These are phyloP conservation scores for Cryphonectria parasitica DNA, from an alignment of 2,329 filamentous ascomycete genomes.

Conservation along the genomic window DNA sequence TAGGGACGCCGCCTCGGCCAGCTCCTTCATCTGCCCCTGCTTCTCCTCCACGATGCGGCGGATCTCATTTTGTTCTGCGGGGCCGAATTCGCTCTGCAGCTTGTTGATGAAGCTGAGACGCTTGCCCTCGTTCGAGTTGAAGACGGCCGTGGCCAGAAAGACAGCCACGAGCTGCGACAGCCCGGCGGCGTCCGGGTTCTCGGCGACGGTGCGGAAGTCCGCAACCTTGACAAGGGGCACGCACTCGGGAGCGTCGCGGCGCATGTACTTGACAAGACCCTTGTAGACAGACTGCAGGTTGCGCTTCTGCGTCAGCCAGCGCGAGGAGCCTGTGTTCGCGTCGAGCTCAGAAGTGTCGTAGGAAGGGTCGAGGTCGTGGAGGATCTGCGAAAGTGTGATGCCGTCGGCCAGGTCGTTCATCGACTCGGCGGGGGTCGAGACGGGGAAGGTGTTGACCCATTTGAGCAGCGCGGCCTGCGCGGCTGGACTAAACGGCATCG, in stretches of 20 bases:
- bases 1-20: conserved; percentile 32
- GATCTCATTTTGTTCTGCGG: conserved; percentile 49
- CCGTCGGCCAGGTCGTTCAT: conserved; percentile 58
- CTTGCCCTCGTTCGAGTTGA: conserved; percentile 37
- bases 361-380: conserved; percentile 60
- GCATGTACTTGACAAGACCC: conserved; percentile 75
- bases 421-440: conserved; percentile 51
- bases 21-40: conserved; percentile 47
- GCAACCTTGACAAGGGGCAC: conserved; percentile 56
- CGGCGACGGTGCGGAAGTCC: conserved; percentile 62
- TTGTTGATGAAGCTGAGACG: conserved; percentile 36
- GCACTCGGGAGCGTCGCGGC: conserved; percentile 55
- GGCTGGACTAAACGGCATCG: conserved; percentile 47
- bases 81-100: conserved; percentile 37
- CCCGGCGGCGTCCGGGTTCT: conserved; percentile 58
- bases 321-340: conserved; percentile 46
- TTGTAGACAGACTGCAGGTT: conserved; percentile 94
- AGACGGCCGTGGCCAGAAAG: conserved; percentile 37
- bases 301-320: conserved; percentile 70
- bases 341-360: conserved; percentile 61
- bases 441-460: conserved; percentile 56
- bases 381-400: conserved; percentile 56
- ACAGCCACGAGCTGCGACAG: conserved; percentile 50
- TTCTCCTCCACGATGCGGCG: conserved; percentile 53
- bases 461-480: conserved; percentile 60